These are phyloP conservation scores for Saccharomycopsis hybrid DNA, from an alignment of 1,139 yeast species.

Conservation along the genomic window DNA sequence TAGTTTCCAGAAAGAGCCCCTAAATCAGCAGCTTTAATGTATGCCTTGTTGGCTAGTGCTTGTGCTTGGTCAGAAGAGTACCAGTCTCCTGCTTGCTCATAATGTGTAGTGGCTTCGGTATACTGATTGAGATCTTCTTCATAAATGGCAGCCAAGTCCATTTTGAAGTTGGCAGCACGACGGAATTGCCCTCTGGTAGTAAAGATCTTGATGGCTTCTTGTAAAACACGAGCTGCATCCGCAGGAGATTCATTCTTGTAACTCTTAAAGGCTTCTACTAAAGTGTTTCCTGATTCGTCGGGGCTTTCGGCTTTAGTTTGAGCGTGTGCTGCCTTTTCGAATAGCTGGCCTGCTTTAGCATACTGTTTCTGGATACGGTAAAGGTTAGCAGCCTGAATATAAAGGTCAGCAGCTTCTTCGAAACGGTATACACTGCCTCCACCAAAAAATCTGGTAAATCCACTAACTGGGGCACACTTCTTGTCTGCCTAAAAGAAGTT, in stretches of 20 bases:
- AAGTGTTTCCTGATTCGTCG: slow-evolving; percentile 89
- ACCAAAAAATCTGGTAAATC: slow-evolving; percentile 65
- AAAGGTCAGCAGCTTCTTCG: slow-evolving; percentile 91
- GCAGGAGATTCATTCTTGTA: slow-evolving; percentile 66
- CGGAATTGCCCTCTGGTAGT: slow-evolving; percentile 91
- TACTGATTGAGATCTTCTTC: slow-evolving; percentile 60
- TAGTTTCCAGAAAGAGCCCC: slow-evolving; percentile 69
- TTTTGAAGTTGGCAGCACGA: slow-evolving; percentile 89
- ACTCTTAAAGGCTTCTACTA: slow-evolving; percentile 87
- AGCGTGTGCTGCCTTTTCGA: slow-evolving; percentile 77
- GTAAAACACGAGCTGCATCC: slow-evolving; percentile 73
- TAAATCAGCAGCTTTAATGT: slow-evolving; percentile 83
- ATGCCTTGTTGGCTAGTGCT: slow-evolving; percentile 83
- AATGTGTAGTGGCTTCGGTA: slow-evolving; percentile 65
- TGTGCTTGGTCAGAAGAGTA: slow-evolving; percentile 90
- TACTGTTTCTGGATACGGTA: slow-evolving; percentile 70
- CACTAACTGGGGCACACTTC: slow-evolving; percentile 63
- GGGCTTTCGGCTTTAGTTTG: slow-evolving; percentile 71
- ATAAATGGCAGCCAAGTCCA: slow-evolving; percentile 82
- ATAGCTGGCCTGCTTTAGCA: slow-evolving; percentile 74
- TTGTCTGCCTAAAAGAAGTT: slow-evolving; percentile 48
- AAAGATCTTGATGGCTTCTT: slow-evolving; percentile 74
- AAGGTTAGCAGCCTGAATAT: slow-evolving; percentile 84
- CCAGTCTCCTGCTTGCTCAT: slow-evolving; percentile 96
- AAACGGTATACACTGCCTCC: slow-evolving; percentile 51